Base-by-base conservation (phyloP, 2,329 filamentous ascomycete genomes). In the Neofusicoccum sp. region DNA sequence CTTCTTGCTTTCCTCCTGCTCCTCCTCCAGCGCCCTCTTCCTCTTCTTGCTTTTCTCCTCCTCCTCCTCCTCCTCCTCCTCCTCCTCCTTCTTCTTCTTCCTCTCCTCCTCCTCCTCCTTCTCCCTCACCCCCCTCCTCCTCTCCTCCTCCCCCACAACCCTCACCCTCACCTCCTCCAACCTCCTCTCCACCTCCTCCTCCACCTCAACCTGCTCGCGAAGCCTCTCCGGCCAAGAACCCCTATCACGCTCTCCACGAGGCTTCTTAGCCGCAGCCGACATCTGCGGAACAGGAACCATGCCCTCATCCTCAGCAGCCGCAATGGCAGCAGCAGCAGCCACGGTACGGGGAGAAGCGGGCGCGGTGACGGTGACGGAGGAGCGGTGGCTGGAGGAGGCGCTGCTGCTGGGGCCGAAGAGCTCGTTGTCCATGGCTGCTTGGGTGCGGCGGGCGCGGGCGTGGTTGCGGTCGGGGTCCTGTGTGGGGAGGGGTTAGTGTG, bases 391-490 rank as follows among this genome's bases (percentile, higher is more conserved):
- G 41, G 7, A n/a, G 41, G 41, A 16, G 16, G 41, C 11, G 41
- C 3, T 6, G n/a, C 14, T 9, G 11, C n/a, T 9, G 7, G 41
- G 41, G 29, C 54, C n/a, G 9, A 58, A 45, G 54, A 58, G 54
- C 31, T 58, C 41, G 31, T 5, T 1, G 41, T 36, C 31, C 4
- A 36, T 45, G n/a, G 8, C 3, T 2, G 29, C 7, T 4, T 14
- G 7, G 1, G 8, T 11, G 54, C 29, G 39, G 54, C 54, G 41
- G n/a, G 11, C 22, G 39, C 7, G 3, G 41, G 14, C 7, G 9
- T 2, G 9, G 54, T 8, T n/a, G 41, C 54, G 54, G 54, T 58
- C 54, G 14, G 41, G 29, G 31, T 58, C 54, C 54, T 45, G 36
- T 4, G 36, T 9, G 34, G 2, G 49, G 2, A 11, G 16, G 6